Conservation (phyloP, 345 rosid genomes). For the Litchi chinensis region DNA sequence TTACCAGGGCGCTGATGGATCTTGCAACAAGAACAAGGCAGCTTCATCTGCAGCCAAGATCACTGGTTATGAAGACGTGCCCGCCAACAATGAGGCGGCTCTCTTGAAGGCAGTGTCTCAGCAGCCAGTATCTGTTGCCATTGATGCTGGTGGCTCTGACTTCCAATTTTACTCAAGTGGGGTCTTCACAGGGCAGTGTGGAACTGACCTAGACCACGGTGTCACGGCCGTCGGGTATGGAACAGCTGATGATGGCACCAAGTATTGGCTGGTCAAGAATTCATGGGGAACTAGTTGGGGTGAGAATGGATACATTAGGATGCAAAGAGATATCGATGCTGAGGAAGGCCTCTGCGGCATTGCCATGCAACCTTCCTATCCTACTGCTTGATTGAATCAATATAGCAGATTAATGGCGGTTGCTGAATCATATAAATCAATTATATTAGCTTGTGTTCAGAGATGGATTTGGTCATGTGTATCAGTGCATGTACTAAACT, state of each 20-base stretch:
- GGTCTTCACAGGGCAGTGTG: constrained; percentile 23
- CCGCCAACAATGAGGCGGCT: constrained; percentile 21
- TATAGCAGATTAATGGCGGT: neutral
- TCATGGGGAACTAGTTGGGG: constrained; percentile 31
- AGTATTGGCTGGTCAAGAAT: constrained; percentile 34
- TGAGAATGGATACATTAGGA: constrained; percentile 25
- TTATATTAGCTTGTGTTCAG: neutral
- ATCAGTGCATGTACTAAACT: neutral
- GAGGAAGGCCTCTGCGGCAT: constrained; percentile 25
- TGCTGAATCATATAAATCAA: neutral
- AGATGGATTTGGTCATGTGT: neutral
- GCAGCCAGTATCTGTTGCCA: constrained; percentile 26
- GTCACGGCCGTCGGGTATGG: constrained; percentile 28
- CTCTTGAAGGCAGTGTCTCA: constrained; percentile 29
- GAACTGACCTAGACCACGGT: constrained; percentile 24
- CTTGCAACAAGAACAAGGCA: constrained; percentile 23
- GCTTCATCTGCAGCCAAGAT: constrained; percentile 14
- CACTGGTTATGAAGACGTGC: constrained; percentile 27
- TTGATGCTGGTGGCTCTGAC: constrained; percentile 21
- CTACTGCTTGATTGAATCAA: neutral
- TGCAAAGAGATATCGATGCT: constrained; percentile 23
- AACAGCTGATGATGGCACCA: constrained; percentile 17
- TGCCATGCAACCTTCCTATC: constrained; percentile 26
- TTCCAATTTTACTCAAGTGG: constrained; percentile 28
- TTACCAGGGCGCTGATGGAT: constrained; percentile 18